phyloP scores from a whole-genome alignment of 2,329 filamentous ascomycete species.

The Leptodontidium sp. region DNA sequence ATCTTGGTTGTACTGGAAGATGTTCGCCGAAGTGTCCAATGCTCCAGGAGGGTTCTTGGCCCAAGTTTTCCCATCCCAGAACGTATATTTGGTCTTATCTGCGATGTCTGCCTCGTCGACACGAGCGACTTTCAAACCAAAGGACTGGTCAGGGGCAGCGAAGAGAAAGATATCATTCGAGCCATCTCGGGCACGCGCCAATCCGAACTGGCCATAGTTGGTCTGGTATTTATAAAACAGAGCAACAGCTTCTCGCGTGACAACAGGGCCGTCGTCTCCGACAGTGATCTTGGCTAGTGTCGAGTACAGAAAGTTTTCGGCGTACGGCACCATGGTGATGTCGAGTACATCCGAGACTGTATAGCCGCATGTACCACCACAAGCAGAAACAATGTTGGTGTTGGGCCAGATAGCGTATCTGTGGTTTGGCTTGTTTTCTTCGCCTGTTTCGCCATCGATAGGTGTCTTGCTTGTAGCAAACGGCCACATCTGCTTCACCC shows the following conservation, averaged over 20 bases:
- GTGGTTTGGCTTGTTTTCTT: conserved; percentile 8
- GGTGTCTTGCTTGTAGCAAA: conserved; percentile 14
- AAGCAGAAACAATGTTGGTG: conserved; percentile 19
- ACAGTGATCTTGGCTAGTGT: conserved; percentile 21
- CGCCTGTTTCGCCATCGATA: conserved; percentile 4
- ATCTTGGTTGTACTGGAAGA: conserved; percentile 15
- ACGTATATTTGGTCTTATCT: conserved; percentile 17
- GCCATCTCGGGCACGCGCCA: conserved; percentile 20
- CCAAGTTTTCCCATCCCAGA: conserved; percentile 19
- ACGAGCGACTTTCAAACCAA: conserved; percentile 20
- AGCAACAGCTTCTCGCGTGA: conserved; percentile 7
- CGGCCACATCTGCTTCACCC: conserved; percentile 20
- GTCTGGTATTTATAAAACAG: conserved; percentile 14
- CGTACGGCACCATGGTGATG: conserved; percentile 7
- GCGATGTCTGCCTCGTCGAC: conserved; percentile 16
- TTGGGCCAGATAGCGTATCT: conserved; percentile 20
- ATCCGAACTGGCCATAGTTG: conserved; percentile 14
- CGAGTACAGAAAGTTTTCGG: conserved; percentile 13
- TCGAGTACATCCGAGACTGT: conserved; percentile 17
- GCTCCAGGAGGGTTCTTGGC: conserved; percentile 7
- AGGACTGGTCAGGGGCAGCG: conserved; percentile 1
- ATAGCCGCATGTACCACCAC: conserved; percentile 10
- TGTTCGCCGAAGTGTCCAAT: conserved; percentile 1
- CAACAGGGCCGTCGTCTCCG: not conserved
- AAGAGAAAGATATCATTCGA: conserved; percentile 19